Base-by-base conservation (phyloP, 352 stramenopile genomes). In the Phytophthora aleatoria region DNA sequence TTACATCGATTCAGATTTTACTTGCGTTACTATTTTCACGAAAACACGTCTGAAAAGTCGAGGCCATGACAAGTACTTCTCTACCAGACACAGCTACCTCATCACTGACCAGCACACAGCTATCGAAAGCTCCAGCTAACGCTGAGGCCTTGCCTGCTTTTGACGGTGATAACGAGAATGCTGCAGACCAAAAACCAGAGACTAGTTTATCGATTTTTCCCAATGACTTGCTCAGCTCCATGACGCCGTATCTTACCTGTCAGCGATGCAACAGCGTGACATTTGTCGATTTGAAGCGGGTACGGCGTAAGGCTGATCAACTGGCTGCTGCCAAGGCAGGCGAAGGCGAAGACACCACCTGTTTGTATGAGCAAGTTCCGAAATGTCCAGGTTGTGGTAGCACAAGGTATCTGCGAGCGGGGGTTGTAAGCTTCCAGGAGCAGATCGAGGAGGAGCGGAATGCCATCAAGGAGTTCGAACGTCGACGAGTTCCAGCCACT, bases 161-260 rank as follows among this genome's bases (percentile, higher is more conserved):
- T 28, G 8, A 24, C 16, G 44, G 27, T 20, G 45, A 56, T 24
- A 36, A 12, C 11, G 9, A 45, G n/a, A 27, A 50, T 44, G 28
- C 35, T 45, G 8, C 3, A 7, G 31, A 26, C 16, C 51, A 49
- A 59, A 58, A 48, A 5, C 50, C 24, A 8, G 31, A 44, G 15
- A 44, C 26, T 39, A 38, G 10, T 31, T 28, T 33, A 39, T 24
- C 7, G 9, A 26, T 3, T 33, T 42, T 50, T 16, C n/a, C 64
- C 12, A 55, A 74, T 50, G 66, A 70, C 30, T 59, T 63, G 24
- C 35, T 64, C 30, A 71, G 50, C 48, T 38, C 41, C n/a, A 77
- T 76, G 67, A 93, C 84, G 15, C 82, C 85, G 24, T 93, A 93
- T 35, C 70, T 92, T 44, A 93, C 81, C 15, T 95, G 85, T 52